Conservation (phyloP, 495 filamentous ascomycete species). For the Hyaloscypha bicolor region DNA sequence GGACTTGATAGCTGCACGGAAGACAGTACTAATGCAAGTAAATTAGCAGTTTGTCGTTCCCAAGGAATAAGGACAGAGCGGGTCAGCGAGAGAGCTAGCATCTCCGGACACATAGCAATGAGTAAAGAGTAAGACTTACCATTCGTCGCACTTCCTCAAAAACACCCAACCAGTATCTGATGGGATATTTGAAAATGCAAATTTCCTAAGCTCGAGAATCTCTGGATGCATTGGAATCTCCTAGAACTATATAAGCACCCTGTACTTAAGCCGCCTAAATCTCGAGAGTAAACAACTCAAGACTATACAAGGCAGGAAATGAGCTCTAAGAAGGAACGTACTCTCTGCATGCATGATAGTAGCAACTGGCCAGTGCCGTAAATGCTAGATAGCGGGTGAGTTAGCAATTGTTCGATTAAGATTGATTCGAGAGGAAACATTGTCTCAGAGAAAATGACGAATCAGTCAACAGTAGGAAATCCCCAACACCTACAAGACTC, state of each 20-base stretch:
- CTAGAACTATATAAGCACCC: too few species aligned
- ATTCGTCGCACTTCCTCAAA: conserved; percentile 38
- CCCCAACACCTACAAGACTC: conserved; percentile 44
- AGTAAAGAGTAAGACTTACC: conserved; percentile 17
- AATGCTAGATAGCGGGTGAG: conserved; percentile 20
- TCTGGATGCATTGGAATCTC: conserved; percentile 38
- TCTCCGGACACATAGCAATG: too few species aligned
- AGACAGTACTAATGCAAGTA: conserved; percentile 30
- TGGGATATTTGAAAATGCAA: conserved; percentile 19
- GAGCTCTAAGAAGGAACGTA: background rate
- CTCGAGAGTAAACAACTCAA: too few species aligned
- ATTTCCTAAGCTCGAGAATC: conserved; percentile 28
- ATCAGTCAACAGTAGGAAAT: too few species aligned
- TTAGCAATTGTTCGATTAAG: too few species aligned
- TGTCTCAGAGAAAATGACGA: too few species aligned
- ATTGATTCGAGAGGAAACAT: too few species aligned
- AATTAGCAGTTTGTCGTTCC: too few species aligned
- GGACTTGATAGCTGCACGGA: conserved; percentile 46
- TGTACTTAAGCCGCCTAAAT: too few species aligned
- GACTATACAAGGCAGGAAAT: too few species aligned
- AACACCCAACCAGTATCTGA: conserved; percentile 35
- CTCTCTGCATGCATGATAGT: conserved; percentile 42
- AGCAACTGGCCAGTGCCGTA: conserved; percentile 50
- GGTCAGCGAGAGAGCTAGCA: too few species aligned
- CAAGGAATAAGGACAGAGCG: background rate